These are phyloP conservation scores for Venturia asperata DNA, from an alignment of 2,329 filamentous ascomycete species.

Conservation along the genomic window DNA sequence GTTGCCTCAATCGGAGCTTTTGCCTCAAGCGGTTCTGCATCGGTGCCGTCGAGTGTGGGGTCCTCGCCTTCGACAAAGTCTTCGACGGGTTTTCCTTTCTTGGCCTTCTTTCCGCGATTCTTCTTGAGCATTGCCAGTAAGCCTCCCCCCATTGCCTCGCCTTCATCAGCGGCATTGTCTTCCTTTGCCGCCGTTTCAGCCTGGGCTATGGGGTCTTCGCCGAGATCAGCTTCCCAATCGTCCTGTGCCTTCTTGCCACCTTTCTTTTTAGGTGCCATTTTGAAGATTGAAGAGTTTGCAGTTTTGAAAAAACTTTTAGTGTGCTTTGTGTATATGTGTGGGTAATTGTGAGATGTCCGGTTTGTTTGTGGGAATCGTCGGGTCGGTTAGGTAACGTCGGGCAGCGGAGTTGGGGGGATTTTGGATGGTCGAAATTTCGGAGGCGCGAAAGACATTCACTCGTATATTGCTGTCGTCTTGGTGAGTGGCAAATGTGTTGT, in stretches of 20 bases:
- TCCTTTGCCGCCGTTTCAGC: constrained; percentile 39
- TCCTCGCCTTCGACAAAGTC: constrained; percentile 67
- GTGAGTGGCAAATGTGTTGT: not conserved
- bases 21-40: constrained; percentile 38
- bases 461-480: not conserved
- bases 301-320: not conserved
- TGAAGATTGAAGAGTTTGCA: not conserved
- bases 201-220: constrained; percentile 62
- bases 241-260: constrained; percentile 77
- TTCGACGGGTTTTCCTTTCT: constrained; percentile 71
- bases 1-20: constrained; percentile 77
- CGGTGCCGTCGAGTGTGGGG: constrained; percentile 38
- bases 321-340: not conserved
- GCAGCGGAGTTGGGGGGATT: constrained; percentile 13
- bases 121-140: constrained; percentile 44
- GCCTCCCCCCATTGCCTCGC: constrained; percentile 42
- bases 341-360: constrained; percentile 1
- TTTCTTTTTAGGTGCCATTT: constrained; percentile 94
- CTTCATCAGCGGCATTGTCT: constrained; percentile 43
- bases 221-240: constrained; percentile 91
- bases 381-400: constrained; percentile 11
- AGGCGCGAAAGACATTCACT: constrained; percentile 18
- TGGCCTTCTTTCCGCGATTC: constrained; percentile 71
- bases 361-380: not conserved
- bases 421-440: constrained; percentile 9